A percentile compares a stretch with the other conserved stretches of the same genome.
phyloP scores from a whole-genome alignment of 331 rosid genomes.

The Dryas integrifolia region DNA sequence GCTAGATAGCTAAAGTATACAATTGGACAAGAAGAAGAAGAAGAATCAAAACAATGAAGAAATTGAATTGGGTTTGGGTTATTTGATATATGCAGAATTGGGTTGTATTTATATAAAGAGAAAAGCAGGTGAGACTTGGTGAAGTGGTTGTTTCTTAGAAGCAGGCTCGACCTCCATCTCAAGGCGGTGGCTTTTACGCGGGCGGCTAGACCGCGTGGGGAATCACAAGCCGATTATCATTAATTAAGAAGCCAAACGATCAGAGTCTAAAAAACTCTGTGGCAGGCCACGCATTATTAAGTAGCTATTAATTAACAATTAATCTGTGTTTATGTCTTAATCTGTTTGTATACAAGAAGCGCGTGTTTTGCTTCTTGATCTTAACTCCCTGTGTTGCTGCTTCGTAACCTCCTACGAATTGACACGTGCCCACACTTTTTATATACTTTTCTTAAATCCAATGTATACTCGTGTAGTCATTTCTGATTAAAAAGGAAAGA shows the following conservation, averaged over 20 bases:
- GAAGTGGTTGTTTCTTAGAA: background rate
- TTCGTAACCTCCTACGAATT: background rate
- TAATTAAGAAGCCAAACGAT: background rate
- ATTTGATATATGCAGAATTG: background rate
- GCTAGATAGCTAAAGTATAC: too few species aligned
- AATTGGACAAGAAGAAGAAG: too few species aligned
- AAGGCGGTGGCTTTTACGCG: background rate
- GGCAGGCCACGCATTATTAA: too few species aligned
- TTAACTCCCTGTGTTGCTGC: too few species aligned
- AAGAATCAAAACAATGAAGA: background rate
- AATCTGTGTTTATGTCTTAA: too few species aligned
- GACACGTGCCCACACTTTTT: background rate
- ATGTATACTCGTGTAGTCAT: too few species aligned
- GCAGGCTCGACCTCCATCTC: too few species aligned
- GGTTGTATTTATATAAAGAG: background rate
- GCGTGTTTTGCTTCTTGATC: too few species aligned
- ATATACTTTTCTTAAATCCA: too few species aligned
- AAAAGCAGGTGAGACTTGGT: background rate
- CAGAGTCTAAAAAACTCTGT: too few species aligned
- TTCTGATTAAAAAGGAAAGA: too few species aligned
- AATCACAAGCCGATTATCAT: background rate
- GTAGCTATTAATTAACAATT: too few species aligned
- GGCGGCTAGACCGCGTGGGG: constrained; percentile 10
- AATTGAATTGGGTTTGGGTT: background rate
- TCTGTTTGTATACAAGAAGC: background rate